A percentile compares a stretch with the other conserved stretches of the same genome.
Evolutionary conservation across 805 yeast genomes (phyloP).

Genomic region (Starmerella roubikii): DNA sequence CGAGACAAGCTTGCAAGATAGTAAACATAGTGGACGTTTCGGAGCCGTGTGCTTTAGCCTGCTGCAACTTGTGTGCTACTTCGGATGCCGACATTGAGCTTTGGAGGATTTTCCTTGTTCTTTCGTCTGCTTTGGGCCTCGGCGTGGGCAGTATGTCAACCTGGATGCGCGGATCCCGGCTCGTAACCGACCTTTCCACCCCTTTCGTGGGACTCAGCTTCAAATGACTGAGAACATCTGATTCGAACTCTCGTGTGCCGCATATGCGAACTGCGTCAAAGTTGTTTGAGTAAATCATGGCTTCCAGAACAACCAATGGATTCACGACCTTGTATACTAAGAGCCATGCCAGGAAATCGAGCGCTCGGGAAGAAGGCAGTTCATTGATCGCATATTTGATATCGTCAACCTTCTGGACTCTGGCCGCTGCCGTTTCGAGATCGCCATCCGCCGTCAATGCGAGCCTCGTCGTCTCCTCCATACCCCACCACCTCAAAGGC

Average conservation of each 20-base stretch:
- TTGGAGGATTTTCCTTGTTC: constrained; percentile 34
- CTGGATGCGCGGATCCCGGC: not conserved
- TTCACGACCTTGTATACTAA: constrained; percentile 4
- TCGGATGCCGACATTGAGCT: constrained; percentile 87
- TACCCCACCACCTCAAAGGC: no score
- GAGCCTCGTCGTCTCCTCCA: no score
- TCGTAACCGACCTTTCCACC: not conserved
- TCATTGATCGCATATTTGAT: no score
- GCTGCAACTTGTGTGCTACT: constrained; percentile 70
- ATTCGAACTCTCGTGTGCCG: constrained; percentile 9
- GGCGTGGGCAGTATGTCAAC: not conserved
- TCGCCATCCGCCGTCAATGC: no score
- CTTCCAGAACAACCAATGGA: constrained; percentile 8
- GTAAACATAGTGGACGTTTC: constrained; percentile 52
- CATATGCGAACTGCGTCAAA: constrained; percentile 1
- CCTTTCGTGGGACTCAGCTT: not conserved
- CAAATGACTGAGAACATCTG: constrained; percentile 6
- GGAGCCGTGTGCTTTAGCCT: constrained; percentile 26
- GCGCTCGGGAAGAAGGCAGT: not conserved
- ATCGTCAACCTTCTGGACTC: no score
- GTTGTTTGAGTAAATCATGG: constrained; percentile 1
- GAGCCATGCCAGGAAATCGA: constrained; percentile 9
- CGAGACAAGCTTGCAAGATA: constrained; percentile 67
- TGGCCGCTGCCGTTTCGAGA: no score
- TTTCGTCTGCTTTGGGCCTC: not conserved